Percentiles rank a stretch among this genome's conserved stretches.
Conservation (phyloP, 2,329 filamentous ascomycete species). For the Coccinonectria pachysandricola region DNA sequence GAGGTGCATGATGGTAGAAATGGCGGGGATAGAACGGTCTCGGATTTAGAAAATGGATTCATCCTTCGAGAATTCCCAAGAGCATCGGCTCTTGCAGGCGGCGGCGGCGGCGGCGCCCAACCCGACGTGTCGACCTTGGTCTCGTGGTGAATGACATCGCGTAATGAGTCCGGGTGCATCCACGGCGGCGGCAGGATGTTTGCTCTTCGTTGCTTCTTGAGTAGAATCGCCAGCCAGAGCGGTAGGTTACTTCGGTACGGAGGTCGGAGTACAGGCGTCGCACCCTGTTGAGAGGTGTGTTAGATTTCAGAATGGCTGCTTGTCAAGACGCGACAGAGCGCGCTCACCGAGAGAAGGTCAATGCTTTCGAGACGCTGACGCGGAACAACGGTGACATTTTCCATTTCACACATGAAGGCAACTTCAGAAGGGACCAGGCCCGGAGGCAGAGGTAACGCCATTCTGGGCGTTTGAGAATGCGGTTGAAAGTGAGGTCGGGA, state of each 20-base stretch:
- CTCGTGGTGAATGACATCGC: conserved; percentile 70
- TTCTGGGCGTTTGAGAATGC: no score
- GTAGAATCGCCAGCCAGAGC: conserved; percentile 87
- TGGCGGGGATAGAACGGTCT: conserved; percentile 50
- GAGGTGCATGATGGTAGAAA: conserved; percentile 70
- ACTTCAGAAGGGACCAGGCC: conserved; percentile 76
- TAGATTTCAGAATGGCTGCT: conserved; percentile 8
- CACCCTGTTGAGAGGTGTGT: conserved; percentile 46
- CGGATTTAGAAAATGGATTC: conserved; percentile 16
- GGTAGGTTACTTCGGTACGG: conserved; percentile 72
- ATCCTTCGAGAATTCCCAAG: conserved; percentile 31
- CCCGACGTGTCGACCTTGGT: conserved; percentile 58
- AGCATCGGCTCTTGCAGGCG: conserved; percentile 43
- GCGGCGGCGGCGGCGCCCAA: conserved; percentile 68
- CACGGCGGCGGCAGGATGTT: conserved; percentile 89
- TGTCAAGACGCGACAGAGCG: conserved; percentile 9
- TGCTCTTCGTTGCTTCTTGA: conserved; percentile 87
- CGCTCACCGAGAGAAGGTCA: conserved; percentile 71
- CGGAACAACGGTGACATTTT: conserved; percentile 84
- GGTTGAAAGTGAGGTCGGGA: no score
- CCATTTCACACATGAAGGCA: conserved; percentile 95
- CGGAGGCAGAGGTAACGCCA: conserved; percentile 40
- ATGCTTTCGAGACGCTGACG: conserved; percentile 83
- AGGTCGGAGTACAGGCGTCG: conserved; percentile 65
- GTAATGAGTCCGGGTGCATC: conserved; percentile 68